Evolutionary conservation across 2,329 filamentous ascomycete genomes (phyloP).

Genomic region (Fusarium concolor): DNA sequence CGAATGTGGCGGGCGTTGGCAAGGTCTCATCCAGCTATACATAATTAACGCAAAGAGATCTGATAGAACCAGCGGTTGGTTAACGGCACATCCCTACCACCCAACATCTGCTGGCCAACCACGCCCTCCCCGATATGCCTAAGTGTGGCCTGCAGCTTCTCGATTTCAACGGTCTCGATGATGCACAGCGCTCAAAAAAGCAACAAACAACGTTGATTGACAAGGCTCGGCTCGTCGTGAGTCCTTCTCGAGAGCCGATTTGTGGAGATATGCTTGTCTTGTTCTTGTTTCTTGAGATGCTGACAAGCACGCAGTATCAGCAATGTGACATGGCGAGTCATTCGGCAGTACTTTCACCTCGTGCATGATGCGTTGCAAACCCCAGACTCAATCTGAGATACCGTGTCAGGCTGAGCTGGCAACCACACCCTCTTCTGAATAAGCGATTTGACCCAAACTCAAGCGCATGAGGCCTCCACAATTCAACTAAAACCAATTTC

Average conservation of each 20-base stretch:
- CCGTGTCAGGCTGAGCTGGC: slow-evolving; percentile 4
- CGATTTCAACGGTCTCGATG: slow-evolving; percentile 42
- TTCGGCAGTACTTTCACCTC: slow-evolving; percentile 15
- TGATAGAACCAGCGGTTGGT: slow-evolving; percentile 26
- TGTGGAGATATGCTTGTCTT: slow-evolving; percentile 16
- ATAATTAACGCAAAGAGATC: slow-evolving; percentile 34
- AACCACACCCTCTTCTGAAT: slow-evolving; percentile 3
- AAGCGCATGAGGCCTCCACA: slow-evolving; percentile 21
- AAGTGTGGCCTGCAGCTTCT: slow-evolving; percentile 42
- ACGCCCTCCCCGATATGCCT: slow-evolving; percentile 25
- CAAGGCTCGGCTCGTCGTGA: slow-evolving; percentile 22
- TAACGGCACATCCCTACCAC: slow-evolving; percentile 38
- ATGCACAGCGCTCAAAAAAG: slow-evolving; percentile 42
- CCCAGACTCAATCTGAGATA: slow-evolving; percentile 30
- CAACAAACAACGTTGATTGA: slow-evolving; percentile 17
- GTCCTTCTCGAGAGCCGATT: slow-evolving; percentile 17
- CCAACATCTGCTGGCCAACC: slow-evolving; percentile 19
- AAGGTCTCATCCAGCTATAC: slow-evolving; percentile 10
- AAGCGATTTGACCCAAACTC: neutral
- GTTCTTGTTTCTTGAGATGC: slow-evolving; percentile 3
- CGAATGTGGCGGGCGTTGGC: slow-evolving; percentile 15
- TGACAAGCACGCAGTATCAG: slow-evolving; percentile 11
- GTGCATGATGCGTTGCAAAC: slow-evolving; percentile 22
- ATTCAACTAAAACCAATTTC: neutral
- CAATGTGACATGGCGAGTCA: slow-evolving; percentile 23